A percentile compares a stretch with the other conserved stretches of the same genome.
Evolutionary conservation across 202 grass and related monocot genomes (phyloP).

Genomic region (Panicum hallii): DNA sequence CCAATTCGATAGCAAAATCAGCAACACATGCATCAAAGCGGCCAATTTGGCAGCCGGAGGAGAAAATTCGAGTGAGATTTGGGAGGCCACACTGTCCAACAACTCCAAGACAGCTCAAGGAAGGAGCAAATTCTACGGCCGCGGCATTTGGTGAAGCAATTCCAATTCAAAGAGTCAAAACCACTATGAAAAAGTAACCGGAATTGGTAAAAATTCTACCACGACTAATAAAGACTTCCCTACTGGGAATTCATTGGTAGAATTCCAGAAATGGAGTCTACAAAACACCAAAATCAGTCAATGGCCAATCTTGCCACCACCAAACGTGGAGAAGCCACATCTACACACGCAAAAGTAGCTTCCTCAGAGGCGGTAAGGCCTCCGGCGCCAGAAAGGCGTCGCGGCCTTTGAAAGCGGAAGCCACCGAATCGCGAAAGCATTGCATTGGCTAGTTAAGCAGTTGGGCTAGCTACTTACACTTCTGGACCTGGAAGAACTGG

Average conservation of each 20-base stretch:
- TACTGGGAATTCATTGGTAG: background rate
- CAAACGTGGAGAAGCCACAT: background rate
- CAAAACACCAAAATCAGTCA: background rate
- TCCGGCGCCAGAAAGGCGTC: background rate
- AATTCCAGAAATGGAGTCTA: slow-evolving; percentile 27
- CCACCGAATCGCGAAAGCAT: background rate
- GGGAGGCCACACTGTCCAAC: background rate
- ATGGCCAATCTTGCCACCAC: background rate
- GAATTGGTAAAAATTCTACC: slow-evolving; percentile 7
- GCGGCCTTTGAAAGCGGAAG: background rate
- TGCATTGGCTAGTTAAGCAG: slow-evolving; percentile 1
- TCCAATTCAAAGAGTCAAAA: slow-evolving; percentile 1
- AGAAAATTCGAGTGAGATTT: slow-evolving; percentile 31
- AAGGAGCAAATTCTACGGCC: background rate
- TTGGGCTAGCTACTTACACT: slow-evolving; percentile 49
- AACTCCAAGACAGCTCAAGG: background rate
- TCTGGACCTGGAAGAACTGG: slow-evolving; percentile 97
- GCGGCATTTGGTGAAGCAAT: slow-evolving; percentile 2
- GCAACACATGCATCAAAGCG: background rate
- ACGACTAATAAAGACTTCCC: background rate
- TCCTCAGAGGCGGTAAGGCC: background rate
- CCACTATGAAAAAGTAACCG: background rate
- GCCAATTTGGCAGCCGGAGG: background rate
- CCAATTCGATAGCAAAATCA: background rate
- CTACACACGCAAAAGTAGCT: background rate